Conservation (phyloP, 2,329 filamentous ascomycete genomes). For the Endocalyx cinctus region DNA sequence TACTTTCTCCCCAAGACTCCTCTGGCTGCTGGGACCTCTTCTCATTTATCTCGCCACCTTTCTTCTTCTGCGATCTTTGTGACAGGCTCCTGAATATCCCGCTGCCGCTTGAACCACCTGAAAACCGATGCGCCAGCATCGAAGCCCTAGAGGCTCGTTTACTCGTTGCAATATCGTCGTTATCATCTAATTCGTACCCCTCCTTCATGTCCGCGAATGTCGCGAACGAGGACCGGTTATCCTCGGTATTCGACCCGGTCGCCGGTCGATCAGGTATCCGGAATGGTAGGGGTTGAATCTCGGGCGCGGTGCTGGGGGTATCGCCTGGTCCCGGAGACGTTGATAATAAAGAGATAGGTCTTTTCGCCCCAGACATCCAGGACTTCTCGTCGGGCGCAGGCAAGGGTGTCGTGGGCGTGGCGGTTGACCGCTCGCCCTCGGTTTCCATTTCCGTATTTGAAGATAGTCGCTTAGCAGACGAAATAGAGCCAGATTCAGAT, state of each 20-base stretch:
- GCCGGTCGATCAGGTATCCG: constrained; percentile 40
- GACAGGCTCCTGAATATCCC: constrained; percentile 44
- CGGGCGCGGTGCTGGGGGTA: no score
- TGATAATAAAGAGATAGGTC: no score
- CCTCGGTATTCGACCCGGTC: constrained; percentile 35
- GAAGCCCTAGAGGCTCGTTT: constrained; percentile 31
- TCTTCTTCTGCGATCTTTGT: constrained; percentile 23
- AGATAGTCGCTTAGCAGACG: constrained; percentile 27
- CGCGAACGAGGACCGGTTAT: constrained; percentile 62
- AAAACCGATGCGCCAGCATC: constrained; percentile 43
- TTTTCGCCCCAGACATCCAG: constrained; percentile 26
- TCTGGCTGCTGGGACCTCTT: no score
- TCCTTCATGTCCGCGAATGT: constrained; percentile 67
- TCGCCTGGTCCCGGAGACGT: no score
- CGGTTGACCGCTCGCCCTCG: no score
- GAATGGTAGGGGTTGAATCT: constrained; percentile 63
- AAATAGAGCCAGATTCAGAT: no score
- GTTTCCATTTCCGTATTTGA: constrained; percentile 36
- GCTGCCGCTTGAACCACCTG: constrained; percentile 40
- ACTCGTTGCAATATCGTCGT: constrained; percentile 18
- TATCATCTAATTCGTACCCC: no score
- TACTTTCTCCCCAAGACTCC: constrained; percentile 35
- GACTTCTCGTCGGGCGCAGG: constrained; percentile 28
- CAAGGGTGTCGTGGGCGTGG: no score
- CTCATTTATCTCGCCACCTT: no score